Evolutionary conservation across 2,329 filamentous ascomycete genomes (phyloP).

Genomic region (Fusarium euwallaceae): DNA sequence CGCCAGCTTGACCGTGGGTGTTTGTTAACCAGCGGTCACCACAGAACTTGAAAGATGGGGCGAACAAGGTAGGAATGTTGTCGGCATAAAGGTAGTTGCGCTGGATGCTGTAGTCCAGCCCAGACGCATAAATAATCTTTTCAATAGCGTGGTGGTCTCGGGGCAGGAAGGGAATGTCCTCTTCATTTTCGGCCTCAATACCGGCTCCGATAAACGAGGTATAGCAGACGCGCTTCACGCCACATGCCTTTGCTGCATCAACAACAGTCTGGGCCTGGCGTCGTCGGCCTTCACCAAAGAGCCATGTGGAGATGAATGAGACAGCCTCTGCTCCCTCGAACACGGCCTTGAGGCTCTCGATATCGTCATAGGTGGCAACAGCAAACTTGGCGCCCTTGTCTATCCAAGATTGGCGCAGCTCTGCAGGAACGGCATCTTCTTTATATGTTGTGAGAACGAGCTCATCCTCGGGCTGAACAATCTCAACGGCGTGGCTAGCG

Average conservation of each 20-base stretch:
- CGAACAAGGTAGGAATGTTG: conserved; percentile 42
- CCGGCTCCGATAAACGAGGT: conserved; percentile 43
- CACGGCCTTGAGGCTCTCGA: conserved; percentile 39
- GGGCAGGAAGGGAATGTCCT: conserved; percentile 44
- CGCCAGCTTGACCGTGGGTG: conserved; percentile 37
- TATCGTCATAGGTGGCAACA: conserved; percentile 40
- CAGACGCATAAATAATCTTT: conserved; percentile 39
- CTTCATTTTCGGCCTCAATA: conserved; percentile 41
- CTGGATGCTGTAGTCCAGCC: conserved; percentile 40
- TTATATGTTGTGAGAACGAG: conserved; percentile 43
- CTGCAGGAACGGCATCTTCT: conserved; percentile 30
- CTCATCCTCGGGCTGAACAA: conserved; percentile 39
- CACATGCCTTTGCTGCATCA: conserved; percentile 41
- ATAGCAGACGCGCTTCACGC: conserved; percentile 42
- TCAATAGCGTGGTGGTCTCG: conserved; percentile 44
- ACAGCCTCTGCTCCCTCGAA: conserved; percentile 45
- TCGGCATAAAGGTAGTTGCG: conserved; percentile 44
- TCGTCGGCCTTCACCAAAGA: conserved; percentile 40
- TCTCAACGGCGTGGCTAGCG: conserved; percentile 39
- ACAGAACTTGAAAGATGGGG: conserved; percentile 39
- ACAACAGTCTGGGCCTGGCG: conserved; percentile 38
- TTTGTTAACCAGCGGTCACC: conserved; percentile 42
- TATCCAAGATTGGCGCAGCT: conserved; percentile 34
- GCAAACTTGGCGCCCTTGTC: conserved; percentile 38
- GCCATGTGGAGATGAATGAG: conserved; percentile 43